Conservation (phyloP, 768 basidiomycete genomes). For the Rhodosporidiobolus sp. region DNA sequence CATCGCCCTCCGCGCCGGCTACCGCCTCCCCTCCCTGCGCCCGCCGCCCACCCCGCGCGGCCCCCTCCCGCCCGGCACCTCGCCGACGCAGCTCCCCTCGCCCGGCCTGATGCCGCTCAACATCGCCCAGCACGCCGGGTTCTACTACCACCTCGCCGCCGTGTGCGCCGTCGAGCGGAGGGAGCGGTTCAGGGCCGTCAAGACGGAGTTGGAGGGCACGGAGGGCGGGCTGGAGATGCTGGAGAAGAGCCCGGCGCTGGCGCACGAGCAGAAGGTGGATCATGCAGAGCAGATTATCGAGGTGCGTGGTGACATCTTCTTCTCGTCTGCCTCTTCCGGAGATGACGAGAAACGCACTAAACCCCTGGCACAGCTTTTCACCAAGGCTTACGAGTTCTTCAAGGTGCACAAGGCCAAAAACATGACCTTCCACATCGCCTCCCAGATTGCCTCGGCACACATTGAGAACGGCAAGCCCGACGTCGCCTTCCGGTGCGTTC, state of each 20-base stretch:
- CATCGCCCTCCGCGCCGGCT: constrained; percentile 56
- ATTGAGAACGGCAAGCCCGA: constrained; percentile 75
- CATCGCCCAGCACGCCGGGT: constrained; percentile 84
- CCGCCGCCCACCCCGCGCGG: constrained; percentile 32
- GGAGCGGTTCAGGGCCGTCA: constrained; percentile 61
- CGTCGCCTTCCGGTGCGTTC: constrained; percentile 72
- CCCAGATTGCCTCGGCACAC: constrained; percentile 83
- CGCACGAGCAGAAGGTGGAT: constrained; percentile 88
- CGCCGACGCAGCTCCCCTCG: constrained; percentile 27
- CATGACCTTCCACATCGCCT: constrained; percentile 84
- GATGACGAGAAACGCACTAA: too few relatives aligned
- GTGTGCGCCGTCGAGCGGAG: constrained; percentile 74
- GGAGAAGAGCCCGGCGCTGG: constrained; percentile 63
- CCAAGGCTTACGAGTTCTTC: constrained; percentile 88
- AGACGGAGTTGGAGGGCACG: constrained; percentile 59
- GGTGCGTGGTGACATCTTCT: constrained; percentile 51
- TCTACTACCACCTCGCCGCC: constrained; percentile 86
- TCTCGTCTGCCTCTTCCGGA: not conserved
- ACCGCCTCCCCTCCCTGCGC: constrained; percentile 43
- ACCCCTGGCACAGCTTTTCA: constrained; percentile 64
- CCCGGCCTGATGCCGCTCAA: constrained; percentile 68
- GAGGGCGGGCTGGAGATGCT: not conserved
- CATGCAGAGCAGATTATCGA: constrained; percentile 79
- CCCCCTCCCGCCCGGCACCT: constrained; percentile 7
- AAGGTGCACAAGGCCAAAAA: constrained; percentile 67